Base-by-base conservation (phyloP, 2,329 filamentous ascomycete genomes). In the Tolypocladium album region DNA sequence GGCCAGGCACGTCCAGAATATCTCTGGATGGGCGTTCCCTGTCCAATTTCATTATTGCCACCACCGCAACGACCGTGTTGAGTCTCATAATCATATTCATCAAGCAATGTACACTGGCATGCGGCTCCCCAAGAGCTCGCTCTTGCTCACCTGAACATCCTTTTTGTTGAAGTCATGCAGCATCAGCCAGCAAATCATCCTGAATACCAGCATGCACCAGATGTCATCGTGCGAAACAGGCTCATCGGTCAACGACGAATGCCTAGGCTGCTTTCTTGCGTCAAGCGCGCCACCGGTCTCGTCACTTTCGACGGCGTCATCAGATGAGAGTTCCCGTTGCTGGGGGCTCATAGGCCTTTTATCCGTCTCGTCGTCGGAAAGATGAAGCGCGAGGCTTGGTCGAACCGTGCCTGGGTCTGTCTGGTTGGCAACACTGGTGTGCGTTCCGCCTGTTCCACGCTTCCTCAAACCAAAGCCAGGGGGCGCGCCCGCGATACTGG, bases 141-240 rank as follows among this genome's bases (percentile, higher is more conserved):
- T 80, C 68, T 82, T 81, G 53, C 77, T 71, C 3, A 80, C 68
- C 67, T 83, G 80, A 12, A 79, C 72, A 59, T 84, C 82, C 61
- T 76, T 73, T 66, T 79, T 80, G 67, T 82, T 73, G 58, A 84
- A 84, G 64, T 84, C 80, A 64, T 85, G 81, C 62, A 84, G 69
- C 70, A 80, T 74, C 58, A 84, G 68, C 82, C 81, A 84, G 66
- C 81, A 83, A 31, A 84, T 72, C 82, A 84, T 84, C 34, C 81
- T 71, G 62, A 84, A 81, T 4, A 83, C 74, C 22, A 84, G 69
- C 9, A 77, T 78, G 64, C 79, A 80, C 81, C 81, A 84, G n/a
- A 82, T 76, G 9, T 76, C 73, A 52, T 75, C 73, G 52, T 73
- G 69, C n/a, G 67, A 67, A 15, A 68, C 69, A 6, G 62, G 59